Base-by-base conservation (phyloP, 1,284 basidiomycete species). In the Trametes hirsuta region DNA sequence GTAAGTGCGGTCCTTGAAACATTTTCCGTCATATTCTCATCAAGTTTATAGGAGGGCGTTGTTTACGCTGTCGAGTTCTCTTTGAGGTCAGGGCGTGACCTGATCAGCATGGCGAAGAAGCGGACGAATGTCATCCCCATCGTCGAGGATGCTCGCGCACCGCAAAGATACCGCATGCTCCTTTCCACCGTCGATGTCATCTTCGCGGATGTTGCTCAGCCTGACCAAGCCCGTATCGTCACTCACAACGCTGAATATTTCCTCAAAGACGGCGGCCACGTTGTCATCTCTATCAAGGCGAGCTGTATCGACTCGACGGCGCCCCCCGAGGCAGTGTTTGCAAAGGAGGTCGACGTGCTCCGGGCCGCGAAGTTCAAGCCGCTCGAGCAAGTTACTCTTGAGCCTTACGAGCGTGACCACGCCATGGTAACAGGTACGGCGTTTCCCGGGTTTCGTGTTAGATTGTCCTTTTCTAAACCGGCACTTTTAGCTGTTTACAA, bases 11-110 rank as follows among this genome's bases (percentile, higher is more conserved):
- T 47, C 44, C 15, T 61, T 56, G 12, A 24, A 47, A 15, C 25
- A 48, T 21, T 12, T 10, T 4, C 2, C 12, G 6, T 15, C 6
- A n/a, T 8, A n/a, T 48, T 22, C 45, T 46, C 42, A 42, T 54
- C 35, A 10, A 10, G 30, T 49, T 6, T 6, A 49, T 67, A 94
- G 91, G 95, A 97, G 70, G 97, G 97, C 59, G 87, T 93, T 62
- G 97, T 99, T 11, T 99, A 99, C 76, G 97, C 97, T 44, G 97
- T 99, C 60, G 97, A 99, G 78, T 99, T 99, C 81, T 98, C 96
- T 3, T 86, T 91, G 73, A 89, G 97, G 69, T 97, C 95, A 62
- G 97, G 97, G 47, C 93, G 97, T 79, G 97, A 99, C 77, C 81
- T 99, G 63, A 98, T 99, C 72, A 94, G 94, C 79, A 99, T 99